Evolutionary conservation across 768 basidiomycete genomes (phyloP).

Genomic region (Hygrophorus russula): DNA sequence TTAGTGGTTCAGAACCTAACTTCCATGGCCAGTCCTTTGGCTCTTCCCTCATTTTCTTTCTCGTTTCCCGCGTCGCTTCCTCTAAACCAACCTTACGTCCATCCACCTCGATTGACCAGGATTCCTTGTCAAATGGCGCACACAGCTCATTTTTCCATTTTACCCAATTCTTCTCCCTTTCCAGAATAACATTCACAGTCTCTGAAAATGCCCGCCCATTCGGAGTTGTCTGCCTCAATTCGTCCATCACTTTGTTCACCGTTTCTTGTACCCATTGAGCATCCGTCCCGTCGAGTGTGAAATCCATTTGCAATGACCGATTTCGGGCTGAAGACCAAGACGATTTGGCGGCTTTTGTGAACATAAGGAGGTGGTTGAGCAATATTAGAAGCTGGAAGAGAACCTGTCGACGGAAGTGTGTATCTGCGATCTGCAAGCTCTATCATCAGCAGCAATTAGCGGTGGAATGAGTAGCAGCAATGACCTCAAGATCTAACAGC

Average conservation of each 20-base stretch:
- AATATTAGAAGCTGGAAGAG: conserved; percentile 76
- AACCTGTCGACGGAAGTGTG: conserved; percentile 87
- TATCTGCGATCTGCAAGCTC: conserved; percentile 64
- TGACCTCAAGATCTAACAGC: conserved; percentile 77
- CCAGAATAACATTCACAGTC: conserved; percentile 58
- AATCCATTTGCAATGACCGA: conserved; percentile 75
- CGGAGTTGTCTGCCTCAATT: conserved; percentile 65
- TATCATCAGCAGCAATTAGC: conserved; percentile 5
- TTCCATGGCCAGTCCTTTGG: conserved; percentile 53
- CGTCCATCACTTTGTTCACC: conserved; percentile 42
- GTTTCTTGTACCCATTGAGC: conserved; percentile 72
- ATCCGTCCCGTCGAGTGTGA: conserved; percentile 57
- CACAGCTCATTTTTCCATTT: conserved; percentile 84
- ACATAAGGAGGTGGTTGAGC: conserved; percentile 63
- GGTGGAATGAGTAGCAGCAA: conserved; percentile 10
- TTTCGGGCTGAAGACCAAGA: conserved; percentile 55
- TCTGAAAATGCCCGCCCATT: conserved; percentile 70
- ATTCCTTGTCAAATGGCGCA: conserved; percentile 64
- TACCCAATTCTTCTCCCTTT: conserved; percentile 84
- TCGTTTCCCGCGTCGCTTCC: conserved; percentile 42
- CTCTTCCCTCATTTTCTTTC: conserved; percentile 45
- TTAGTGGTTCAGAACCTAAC: conserved; percentile 59
- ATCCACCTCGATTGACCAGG: conserved; percentile 41
- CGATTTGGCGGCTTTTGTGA: conserved; percentile 57
- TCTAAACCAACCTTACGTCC: conserved; percentile 44